These are phyloP conservation scores for Suillus subalutaceus DNA, from an alignment of 768 basidiomycete genomes.

Conservation along the genomic window DNA sequence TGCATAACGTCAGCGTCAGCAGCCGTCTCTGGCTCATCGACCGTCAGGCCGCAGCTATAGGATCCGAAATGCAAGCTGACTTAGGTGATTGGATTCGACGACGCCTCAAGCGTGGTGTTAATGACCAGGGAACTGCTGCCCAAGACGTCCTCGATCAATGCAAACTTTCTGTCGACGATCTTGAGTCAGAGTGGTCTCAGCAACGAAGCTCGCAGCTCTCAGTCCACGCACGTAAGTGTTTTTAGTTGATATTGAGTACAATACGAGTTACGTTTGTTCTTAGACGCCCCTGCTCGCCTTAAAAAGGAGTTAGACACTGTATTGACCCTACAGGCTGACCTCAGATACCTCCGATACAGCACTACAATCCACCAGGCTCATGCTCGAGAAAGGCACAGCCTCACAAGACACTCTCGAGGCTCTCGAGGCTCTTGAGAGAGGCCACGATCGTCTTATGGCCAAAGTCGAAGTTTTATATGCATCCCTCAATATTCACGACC, in stretches of 20 bases:
- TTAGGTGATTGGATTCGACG: too few relatives aligned
- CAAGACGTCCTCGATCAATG: too few relatives aligned
- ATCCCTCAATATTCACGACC: constrained; percentile 36
- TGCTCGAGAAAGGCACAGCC: constrained; percentile 12
- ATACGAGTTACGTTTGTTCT: background rate
- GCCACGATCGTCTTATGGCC: constrained; percentile 22
- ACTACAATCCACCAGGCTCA: constrained; percentile 17
- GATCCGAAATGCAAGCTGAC: too few relatives aligned
- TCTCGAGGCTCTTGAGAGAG: constrained; percentile 18
- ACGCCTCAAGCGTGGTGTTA: too few relatives aligned
- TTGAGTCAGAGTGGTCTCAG: background rate
- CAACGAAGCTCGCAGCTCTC: constrained; percentile 38
- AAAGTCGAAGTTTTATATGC: constrained; percentile 36
- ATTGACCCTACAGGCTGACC: constrained; percentile 32
- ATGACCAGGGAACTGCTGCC: too few relatives aligned
- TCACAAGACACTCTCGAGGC: constrained; percentile 15
- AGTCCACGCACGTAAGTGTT: constrained; percentile 29
- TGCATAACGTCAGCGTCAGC: constrained; percentile 15
- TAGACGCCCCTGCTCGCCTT: constrained; percentile 33
- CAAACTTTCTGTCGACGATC: too few relatives aligned
- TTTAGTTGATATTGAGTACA: too few relatives aligned
- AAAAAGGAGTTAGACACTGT: constrained; percentile 38
- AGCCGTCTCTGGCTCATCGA: too few relatives aligned
- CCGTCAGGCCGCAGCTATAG: too few relatives aligned
- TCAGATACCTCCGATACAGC: constrained; percentile 28